Base-by-base conservation (phyloP, 75 land plant genomes). In the Picea glauca region DNA sequence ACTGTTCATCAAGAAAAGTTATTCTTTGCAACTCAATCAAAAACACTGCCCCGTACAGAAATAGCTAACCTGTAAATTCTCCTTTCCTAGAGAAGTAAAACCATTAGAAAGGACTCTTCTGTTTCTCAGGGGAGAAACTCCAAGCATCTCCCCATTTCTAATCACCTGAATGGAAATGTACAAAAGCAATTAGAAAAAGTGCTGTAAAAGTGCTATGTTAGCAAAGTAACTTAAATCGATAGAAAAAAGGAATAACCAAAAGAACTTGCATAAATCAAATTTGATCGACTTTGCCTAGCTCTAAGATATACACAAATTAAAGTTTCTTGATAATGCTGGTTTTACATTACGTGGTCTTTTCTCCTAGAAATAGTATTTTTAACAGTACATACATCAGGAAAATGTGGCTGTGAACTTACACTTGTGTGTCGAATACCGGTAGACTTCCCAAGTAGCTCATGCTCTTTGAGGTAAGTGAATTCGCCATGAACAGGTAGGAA, bases 131-230 rank as follows among this genome's bases (percentile, higher is more conserved):
- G 85, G 98, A 73, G 99, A 93, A 72, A 97, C 99, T 60, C 99
- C 99, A 80, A 97, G 91, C 99, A 97, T 97, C 84, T 97, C 99
- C 26, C 99, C 99, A 86, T 97, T 97, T 74, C 85, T 97, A 68
- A 97, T 95, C 20, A 97, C 99, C 99, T 95, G 90, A 43, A 46
- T 38, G 33, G 75, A 26, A 60, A 74, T n/a, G 20, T 20, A 70
- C 23, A 70, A 46, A 43, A 38, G 26, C 13, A 43, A 9, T 70
- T 43, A 70, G 50, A 20, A 38, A 43, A 20, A 50, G 12, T 50
- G 11, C 56, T 20, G 4, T 20, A n/a, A 40, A 43, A 12, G 9
- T 68, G 3, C 8, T n/a, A 70, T 70, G 43, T 23, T 70, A 43
- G 54, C 38, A 35, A 70, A 70, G 74, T 9, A 20, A 66, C 70